Conservation (phyloP, 2,329 filamentous ascomycete genomes). For the Microcyclospora pomicola region DNA sequence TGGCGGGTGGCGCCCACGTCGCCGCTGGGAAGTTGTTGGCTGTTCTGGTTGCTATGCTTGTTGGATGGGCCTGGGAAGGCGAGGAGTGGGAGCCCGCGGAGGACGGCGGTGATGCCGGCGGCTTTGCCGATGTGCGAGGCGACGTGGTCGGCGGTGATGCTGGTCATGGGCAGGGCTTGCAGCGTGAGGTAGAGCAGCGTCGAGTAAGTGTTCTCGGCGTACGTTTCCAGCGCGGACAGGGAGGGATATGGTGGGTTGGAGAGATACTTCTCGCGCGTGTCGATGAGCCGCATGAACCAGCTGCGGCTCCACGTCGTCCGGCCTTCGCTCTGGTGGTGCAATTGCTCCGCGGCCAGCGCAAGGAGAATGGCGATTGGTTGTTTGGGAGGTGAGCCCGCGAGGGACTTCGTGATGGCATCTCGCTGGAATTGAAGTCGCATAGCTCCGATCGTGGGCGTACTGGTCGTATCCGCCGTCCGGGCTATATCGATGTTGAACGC, state of each 20-base stretch:
- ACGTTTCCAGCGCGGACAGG: constrained; percentile 63
- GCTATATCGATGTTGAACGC: constrained; percentile 89
- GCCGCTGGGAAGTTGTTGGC: constrained; percentile 20
- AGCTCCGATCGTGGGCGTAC: constrained; percentile 69
- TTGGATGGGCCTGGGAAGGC: constrained; percentile 57
- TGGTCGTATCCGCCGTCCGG: constrained; percentile 77
- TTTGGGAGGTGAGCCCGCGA: constrained; percentile 65
- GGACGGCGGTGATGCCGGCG: constrained; percentile 68
- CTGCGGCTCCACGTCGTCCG: constrained; percentile 38
- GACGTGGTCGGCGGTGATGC: constrained; percentile 77
- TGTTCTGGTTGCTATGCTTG: constrained; percentile 38
- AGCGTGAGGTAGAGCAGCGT: constrained; percentile 81
- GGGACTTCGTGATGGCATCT: constrained; percentile 65
- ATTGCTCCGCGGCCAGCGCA: constrained; percentile 52
- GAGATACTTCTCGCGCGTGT: constrained; percentile 68
- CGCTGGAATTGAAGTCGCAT: constrained; percentile 95
- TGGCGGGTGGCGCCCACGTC: constrained; percentile 34
- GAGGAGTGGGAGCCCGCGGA: constrained; percentile 80
- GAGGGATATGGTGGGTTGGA: constrained; percentile 68
- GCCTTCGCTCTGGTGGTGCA: constrained; percentile 34
- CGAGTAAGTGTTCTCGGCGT: constrained; percentile 90
- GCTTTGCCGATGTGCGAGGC: constrained; percentile 94
- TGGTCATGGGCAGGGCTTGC: constrained; percentile 63
- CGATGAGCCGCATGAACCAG: constrained; percentile 57
- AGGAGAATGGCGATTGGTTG: constrained; percentile 84